These are phyloP conservation scores for Phaeosphaeriaceae sp. DNA, from an alignment of 2,329 filamentous ascomycete genomes.

Conservation along the genomic window DNA sequence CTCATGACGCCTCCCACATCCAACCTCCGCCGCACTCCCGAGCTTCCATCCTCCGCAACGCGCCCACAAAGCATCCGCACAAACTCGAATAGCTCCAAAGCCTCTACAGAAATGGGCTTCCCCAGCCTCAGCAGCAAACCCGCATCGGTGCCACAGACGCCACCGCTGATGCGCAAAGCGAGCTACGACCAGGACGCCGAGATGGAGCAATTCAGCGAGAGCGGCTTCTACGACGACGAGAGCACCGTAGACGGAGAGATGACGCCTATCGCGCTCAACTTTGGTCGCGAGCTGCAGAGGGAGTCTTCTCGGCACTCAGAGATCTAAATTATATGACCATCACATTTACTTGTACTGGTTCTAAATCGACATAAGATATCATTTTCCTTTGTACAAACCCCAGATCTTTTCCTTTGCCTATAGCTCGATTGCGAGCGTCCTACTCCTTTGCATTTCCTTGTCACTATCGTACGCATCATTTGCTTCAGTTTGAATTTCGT, in stretches of 20 bases:
- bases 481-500: not conserved
- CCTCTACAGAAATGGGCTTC: constrained; percentile 39
- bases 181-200: constrained; percentile 68
- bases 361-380: not conserved
- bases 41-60: constrained; percentile 45
- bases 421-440: constrained; percentile 1
- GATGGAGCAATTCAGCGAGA: constrained; percentile 55
- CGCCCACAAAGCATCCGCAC: constrained; percentile 35
- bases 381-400: constrained; percentile 1
- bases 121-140: constrained; percentile 38
- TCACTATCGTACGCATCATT: not conserved
- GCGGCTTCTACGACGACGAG: constrained; percentile 58
- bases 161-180: constrained; percentile 62
- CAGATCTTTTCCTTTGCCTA: not conserved
- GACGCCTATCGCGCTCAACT: constrained; percentile 43
- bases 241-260: constrained; percentile 53
- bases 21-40: constrained; percentile 68
- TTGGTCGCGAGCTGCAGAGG: constrained; percentile 35
- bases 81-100: constrained; percentile 37
- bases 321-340: no score
- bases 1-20: constrained; percentile 90
- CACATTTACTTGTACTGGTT: not conserved
- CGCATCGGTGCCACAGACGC: constrained; percentile 50
- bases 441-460: constrained; percentile 11
- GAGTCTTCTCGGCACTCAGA: not conserved